Evolutionary conservation across 2,329 filamentous ascomycete genomes (phyloP).

Genomic region (Berkeleyomyces basicola): DNA sequence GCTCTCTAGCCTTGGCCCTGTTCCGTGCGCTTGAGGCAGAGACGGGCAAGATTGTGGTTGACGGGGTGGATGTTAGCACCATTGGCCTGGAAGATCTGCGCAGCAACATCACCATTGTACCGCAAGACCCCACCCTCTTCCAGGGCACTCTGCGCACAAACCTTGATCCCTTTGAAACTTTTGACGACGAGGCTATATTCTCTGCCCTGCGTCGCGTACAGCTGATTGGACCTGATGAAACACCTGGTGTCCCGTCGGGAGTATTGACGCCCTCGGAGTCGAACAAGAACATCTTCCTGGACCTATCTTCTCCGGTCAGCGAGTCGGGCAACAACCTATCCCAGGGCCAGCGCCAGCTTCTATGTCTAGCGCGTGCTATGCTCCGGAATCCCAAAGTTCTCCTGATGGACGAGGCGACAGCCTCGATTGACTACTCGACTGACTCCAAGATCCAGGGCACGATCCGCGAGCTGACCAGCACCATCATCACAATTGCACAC

Average conservation of each 20-base stretch:
- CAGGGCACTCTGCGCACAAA: constrained; percentile 84
- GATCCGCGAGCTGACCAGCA: constrained; percentile 81
- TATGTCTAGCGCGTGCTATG: constrained; percentile 83
- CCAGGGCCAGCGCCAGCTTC: constrained; percentile 84
- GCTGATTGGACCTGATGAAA: constrained; percentile 51
- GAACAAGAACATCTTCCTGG: constrained; percentile 91
- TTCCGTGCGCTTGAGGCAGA: constrained; percentile 91
- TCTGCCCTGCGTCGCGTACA: constrained; percentile 75
- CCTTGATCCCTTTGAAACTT: constrained; percentile 77
- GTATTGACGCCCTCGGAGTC: constrained; percentile 29
- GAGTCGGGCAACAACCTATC: constrained; percentile 92
- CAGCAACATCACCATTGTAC: constrained; percentile 90
- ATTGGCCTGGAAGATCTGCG: constrained; percentile 91
- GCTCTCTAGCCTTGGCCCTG: constrained; percentile 77
- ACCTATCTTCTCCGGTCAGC: constrained; percentile 65
- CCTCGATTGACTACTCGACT: constrained; percentile 91
- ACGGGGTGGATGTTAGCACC: constrained; percentile 72
- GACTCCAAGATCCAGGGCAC: constrained; percentile 94
- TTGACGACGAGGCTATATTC: constrained; percentile 84
- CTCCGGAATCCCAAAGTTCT: constrained; percentile 82
- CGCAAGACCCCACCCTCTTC: constrained; percentile 90
- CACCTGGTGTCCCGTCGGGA: constrained; percentile 12
- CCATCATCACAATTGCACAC: constrained; percentile 93
- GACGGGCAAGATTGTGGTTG: constrained; percentile 73
- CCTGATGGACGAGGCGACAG: constrained; percentile 98